Conservation (phyloP, 2,329 filamentous ascomycete species). For the Lachnellula subtilissima region DNA sequence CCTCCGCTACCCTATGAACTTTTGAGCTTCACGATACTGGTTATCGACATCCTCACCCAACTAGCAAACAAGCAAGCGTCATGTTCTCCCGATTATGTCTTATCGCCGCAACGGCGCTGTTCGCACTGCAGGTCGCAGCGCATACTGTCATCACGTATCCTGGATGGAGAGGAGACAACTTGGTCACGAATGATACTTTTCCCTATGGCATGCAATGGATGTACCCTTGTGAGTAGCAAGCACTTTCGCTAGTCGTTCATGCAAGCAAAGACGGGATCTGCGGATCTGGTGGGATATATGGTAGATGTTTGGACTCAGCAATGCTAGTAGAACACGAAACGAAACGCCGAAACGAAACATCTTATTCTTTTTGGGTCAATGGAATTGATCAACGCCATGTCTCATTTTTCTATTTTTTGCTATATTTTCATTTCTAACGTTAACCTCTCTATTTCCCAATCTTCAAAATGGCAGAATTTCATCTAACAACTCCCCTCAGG, state of each 20-base stretch:
- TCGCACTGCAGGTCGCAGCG: slow-evolving; percentile 31
- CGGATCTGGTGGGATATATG: not conserved
- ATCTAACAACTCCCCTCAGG: slow-evolving; percentile 47
- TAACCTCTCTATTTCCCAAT: not conserved
- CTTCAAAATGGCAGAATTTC: not conserved
- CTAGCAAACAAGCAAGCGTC: not conserved
- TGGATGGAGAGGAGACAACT: slow-evolving; percentile 37
- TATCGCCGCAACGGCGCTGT: slow-evolving; percentile 11
- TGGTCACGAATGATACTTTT: slow-evolving; percentile 33
- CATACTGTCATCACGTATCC: slow-evolving; percentile 37
- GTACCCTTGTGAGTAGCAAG: slow-evolving; percentile 34
- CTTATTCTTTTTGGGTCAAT: not conserved
- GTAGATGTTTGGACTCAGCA: not conserved
- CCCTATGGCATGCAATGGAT: slow-evolving; percentile 36
- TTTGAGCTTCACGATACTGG: slow-evolving; percentile 1
- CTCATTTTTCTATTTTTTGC: not conserved
- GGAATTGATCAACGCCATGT: not conserved
- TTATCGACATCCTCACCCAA: not conserved
- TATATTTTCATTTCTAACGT: not conserved
- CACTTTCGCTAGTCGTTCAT: slow-evolving; percentile 1
- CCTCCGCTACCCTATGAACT: not conserved
- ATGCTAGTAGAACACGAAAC: no score
- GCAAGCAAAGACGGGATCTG: not conserved
- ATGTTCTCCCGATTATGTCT: slow-evolving; percentile 9
- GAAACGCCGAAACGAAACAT: not conserved